Evolutionary conservation across 768 basidiomycete genomes (phyloP).

Genomic region (Kondoa subrosea): DNA sequence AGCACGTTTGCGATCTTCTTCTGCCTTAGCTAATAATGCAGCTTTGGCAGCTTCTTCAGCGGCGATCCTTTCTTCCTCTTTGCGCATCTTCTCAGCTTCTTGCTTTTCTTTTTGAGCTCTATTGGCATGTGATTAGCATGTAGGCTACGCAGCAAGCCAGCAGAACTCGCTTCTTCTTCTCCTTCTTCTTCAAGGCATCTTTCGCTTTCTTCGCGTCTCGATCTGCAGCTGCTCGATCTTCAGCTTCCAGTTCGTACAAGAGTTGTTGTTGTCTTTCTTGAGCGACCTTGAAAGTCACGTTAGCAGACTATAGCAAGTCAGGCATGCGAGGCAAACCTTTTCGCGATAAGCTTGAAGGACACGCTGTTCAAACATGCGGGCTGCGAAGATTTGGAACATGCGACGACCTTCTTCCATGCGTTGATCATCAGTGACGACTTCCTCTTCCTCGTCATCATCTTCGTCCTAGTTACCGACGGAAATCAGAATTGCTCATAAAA

Average conservation of each 20-base stretch:
- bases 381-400: constrained; percentile 99
- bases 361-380: constrained; percentile 97
- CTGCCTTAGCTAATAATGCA: constrained; percentile 58
- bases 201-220: constrained; percentile 81
- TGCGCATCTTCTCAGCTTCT: constrained; percentile 71
- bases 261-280: constrained; percentile 87
- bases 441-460: constrained; percentile 35
- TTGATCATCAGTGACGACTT: constrained; percentile 79
- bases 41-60: constrained; percentile 65
- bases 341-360: constrained; percentile 92
- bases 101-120: constrained; percentile 85
- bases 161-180: constrained; percentile 64
- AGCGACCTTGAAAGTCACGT: constrained; percentile 48
- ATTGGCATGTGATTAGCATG: constrained; percentile 10
- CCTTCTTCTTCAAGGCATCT: constrained; percentile 97
- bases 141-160: too few species aligned
- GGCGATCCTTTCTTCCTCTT: constrained; percentile 68
- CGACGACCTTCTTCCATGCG: constrained; percentile 98
- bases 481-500: not conserved
- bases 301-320: not conserved
- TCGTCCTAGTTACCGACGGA: constrained; percentile 38
- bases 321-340: constrained; percentile 22
- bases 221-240: constrained; percentile 70
- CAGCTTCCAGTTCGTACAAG: constrained; percentile 84
- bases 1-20: constrained; percentile 58